A percentile compares a stretch with the other conserved stretches of the same genome.
Evolutionary conservation across 306 rosid species (phyloP).

Genomic region (Rubus idaeus): DNA sequence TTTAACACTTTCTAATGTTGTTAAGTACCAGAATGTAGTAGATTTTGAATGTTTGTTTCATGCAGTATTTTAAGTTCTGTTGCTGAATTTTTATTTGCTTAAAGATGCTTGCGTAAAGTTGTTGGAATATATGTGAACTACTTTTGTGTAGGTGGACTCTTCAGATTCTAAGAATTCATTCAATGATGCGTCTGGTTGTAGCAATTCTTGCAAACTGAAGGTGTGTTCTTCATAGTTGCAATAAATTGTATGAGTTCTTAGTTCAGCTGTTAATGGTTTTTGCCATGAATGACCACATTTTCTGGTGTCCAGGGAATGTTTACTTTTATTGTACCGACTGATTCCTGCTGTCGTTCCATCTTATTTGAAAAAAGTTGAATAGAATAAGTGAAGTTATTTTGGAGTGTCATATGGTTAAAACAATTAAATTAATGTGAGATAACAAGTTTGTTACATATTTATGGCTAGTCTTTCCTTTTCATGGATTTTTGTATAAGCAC

Average conservation of each 20-base stretch:
- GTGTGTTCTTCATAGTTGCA: conserved; percentile 40
- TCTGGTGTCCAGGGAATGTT: not conserved
- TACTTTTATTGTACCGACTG: not conserved
- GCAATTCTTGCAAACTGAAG: conserved; percentile 66
- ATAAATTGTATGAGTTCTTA: conserved; percentile 13
- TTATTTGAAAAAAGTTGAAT: not conserved
- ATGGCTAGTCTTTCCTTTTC: not conserved
- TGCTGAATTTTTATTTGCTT: conserved; percentile 15
- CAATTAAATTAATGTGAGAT: not conserved
- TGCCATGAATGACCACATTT: not conserved
- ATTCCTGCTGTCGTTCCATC: not conserved
- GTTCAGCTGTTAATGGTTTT: conserved; percentile 9
- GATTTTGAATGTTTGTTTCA: not conserved
- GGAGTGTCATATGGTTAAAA: not conserved
- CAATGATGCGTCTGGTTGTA: conserved; percentile 35
- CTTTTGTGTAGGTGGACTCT: conserved; percentile 53
- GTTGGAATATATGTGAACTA: conserved; percentile 8
- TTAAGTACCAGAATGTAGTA: conserved; percentile 22
- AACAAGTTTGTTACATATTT: not conserved
- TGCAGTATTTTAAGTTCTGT: not conserved
- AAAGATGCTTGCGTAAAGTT: conserved; percentile 22
- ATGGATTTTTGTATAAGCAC: not conserved
- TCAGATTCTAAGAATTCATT: conserved; percentile 33
- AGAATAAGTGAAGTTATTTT: not conserved
- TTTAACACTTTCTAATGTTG: conserved; percentile 22